phyloP scores from a whole-genome alignment of 768 basidiomycete genomes.

The Rhodotorula kratochvilovae region DNA sequence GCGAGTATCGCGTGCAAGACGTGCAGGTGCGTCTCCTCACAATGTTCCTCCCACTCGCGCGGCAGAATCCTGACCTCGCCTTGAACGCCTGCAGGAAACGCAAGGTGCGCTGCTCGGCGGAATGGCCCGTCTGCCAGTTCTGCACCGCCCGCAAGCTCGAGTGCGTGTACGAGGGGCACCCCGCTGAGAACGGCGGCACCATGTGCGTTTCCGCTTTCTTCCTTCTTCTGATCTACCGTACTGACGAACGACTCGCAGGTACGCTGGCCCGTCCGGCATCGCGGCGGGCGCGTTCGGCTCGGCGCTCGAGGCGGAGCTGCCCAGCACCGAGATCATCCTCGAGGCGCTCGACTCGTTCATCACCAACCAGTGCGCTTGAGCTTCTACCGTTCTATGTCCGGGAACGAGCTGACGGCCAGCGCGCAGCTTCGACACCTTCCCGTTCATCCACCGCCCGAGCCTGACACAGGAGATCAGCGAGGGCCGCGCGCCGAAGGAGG shows the following conservation, averaged over 20 bases:
- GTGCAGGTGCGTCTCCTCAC: conserved; percentile 25
- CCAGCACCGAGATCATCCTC: conserved; percentile 4
- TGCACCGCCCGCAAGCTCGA: conserved; percentile 10
- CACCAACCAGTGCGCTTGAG: conserved; percentile 21
- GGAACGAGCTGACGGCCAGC: not conserved
- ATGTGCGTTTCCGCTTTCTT: conserved; percentile 3
- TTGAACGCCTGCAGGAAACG: conserved; percentile 22
- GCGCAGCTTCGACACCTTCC: conserved; percentile 34
- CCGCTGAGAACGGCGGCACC: conserved; percentile 20
- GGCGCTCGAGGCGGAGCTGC: conserved; percentile 18
- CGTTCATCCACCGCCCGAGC: conserved; percentile 28
- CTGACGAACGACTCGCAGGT: not conserved
- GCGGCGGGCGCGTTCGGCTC: not conserved
- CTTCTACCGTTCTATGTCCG: too few species aligned
- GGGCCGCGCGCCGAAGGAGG: conserved; percentile 23
- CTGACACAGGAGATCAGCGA: conserved; percentile 13
- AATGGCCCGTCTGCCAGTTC: conserved; percentile 36
- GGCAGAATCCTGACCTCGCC: not conserved
- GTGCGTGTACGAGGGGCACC: conserved; percentile 35
- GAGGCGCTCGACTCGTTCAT: conserved; percentile 24
- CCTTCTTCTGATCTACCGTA: too few species aligned
- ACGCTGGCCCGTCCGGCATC: conserved; percentile 15
- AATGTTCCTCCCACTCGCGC: not conserved
- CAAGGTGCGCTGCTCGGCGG: conserved; percentile 35
- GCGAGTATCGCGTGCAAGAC: conserved; percentile 37